Evolutionary conservation across 2,329 filamentous ascomycete species (phyloP).

Genomic region (Monilinia fructigena): DNA sequence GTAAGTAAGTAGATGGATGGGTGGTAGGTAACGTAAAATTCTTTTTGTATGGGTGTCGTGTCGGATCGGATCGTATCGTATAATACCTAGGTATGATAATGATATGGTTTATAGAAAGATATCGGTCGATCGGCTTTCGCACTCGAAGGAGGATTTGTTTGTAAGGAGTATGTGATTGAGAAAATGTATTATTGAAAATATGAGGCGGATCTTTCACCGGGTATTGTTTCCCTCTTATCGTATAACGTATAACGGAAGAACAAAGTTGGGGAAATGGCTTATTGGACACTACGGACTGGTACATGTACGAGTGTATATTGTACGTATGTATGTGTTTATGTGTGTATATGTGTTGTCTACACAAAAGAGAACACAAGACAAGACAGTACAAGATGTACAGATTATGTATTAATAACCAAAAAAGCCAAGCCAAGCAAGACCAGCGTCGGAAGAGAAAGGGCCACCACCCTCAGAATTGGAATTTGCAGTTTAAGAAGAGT

Average conservation of each 20-base stretch:
- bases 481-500: slow-evolving; percentile 9
- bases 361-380: background rate
- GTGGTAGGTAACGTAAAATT: too few relatives aligned
- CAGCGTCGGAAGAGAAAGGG: background rate
- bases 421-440: background rate
- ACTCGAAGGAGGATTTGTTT: too few relatives aligned
- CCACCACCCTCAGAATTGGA: slow-evolving; percentile 12
- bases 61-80: too few relatives aligned
- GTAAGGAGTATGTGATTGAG: too few relatives aligned
- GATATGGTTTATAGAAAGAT: too few relatives aligned
- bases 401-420: slow-evolving; percentile 4
- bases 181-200: background rate
- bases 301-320: slow-evolving; percentile 6
- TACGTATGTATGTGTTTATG: background rate
- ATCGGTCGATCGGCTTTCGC: too few relatives aligned
- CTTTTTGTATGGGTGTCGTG: too few relatives aligned
- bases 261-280: background rate
- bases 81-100: too few relatives aligned
- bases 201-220: too few relatives aligned
- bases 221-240: background rate
- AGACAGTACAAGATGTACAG: background rate
- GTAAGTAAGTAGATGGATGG: background rate
- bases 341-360: background rate
- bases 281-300: background rate
- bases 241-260: background rate